phyloP scores from a whole-genome alignment of 2,329 filamentous ascomycete species.

The Phyllosticta citribraziliensis region DNA sequence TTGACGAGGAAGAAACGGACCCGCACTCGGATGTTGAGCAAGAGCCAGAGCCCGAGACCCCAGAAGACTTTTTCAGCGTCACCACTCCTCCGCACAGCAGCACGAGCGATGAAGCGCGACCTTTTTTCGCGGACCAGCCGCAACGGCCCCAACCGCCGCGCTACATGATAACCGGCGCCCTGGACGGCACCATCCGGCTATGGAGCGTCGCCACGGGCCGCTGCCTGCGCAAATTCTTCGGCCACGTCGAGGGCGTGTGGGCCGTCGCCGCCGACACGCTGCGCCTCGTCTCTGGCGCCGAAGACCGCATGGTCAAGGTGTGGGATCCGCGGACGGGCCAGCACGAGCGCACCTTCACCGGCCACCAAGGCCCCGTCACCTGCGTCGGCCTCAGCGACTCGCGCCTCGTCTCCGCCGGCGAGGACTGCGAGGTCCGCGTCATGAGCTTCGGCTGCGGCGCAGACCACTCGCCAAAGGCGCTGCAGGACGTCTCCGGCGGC shows the following conservation, averaged over 20 bases:
- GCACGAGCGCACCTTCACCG: constrained; percentile 85
- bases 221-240: constrained; percentile 88
- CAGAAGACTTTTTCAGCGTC: constrained; percentile 3
- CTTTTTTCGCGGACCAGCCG: constrained; percentile 45
- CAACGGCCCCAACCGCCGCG: constrained; percentile 65
- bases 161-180: constrained; percentile 86
- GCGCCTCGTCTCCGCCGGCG: constrained; percentile 80
- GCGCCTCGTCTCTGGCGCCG: constrained; percentile 77
- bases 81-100: constrained; percentile 10
- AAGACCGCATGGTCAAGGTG: constrained; percentile 90
- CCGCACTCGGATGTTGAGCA: constrained; percentile 47
- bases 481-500: not conserved
- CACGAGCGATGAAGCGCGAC: constrained; percentile 9
- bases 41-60: constrained; percentile 19
- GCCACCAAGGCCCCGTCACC: constrained; percentile 83
- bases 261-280: constrained; percentile 80
- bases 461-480: not conserved
- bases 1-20: constrained; percentile 58
- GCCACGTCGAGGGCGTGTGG: constrained; percentile 95
- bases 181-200: constrained; percentile 83
- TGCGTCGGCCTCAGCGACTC: constrained; percentile 87
- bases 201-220: constrained; percentile 80
- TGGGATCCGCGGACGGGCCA: constrained; percentile 91
- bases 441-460: constrained; percentile 16
- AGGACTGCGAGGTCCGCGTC: constrained; percentile 84